Conservation (phyloP, 2,329 filamentous ascomycete species). For the Mollisia scopiformis region DNA sequence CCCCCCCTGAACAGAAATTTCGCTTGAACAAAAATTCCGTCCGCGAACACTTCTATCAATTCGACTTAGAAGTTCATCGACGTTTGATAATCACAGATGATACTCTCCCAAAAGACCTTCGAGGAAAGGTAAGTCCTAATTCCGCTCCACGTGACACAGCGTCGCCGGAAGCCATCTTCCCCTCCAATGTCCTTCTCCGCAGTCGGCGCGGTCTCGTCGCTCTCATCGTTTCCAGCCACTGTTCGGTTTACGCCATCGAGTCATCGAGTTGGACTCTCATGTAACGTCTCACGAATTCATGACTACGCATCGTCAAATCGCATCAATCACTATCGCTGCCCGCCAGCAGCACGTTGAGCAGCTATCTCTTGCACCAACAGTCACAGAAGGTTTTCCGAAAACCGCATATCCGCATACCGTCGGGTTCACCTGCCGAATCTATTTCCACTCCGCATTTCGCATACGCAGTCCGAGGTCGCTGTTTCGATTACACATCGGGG, state of each 20-base stretch:
- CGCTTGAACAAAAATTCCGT: too few species aligned
- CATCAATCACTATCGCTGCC: background rate
- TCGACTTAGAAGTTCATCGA: too few species aligned
- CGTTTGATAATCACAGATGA: too few species aligned
- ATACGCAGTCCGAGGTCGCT: background rate
- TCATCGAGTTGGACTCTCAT: conserved; percentile 1
- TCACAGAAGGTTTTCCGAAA: background rate
- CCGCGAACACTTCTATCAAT: too few species aligned
- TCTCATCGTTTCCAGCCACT: background rate
- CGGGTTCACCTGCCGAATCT: background rate
- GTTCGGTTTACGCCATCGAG: background rate
- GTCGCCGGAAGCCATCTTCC: background rate
- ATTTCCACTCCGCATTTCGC: background rate
- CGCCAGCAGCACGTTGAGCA: background rate
- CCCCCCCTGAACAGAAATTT: background rate
- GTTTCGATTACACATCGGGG: background rate
- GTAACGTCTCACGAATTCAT: background rate
- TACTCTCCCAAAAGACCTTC: too few species aligned
- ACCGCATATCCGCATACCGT: background rate
- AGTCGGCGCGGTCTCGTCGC: background rate
- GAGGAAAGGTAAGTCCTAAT: background rate
- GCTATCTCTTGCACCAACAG: background rate
- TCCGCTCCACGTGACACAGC: background rate
- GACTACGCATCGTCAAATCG: background rate
- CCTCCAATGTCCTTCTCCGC: background rate